Evolutionary conservation across 768 basidiomycete species (phyloP).

Genomic region (Tricholoma sp.): DNA sequence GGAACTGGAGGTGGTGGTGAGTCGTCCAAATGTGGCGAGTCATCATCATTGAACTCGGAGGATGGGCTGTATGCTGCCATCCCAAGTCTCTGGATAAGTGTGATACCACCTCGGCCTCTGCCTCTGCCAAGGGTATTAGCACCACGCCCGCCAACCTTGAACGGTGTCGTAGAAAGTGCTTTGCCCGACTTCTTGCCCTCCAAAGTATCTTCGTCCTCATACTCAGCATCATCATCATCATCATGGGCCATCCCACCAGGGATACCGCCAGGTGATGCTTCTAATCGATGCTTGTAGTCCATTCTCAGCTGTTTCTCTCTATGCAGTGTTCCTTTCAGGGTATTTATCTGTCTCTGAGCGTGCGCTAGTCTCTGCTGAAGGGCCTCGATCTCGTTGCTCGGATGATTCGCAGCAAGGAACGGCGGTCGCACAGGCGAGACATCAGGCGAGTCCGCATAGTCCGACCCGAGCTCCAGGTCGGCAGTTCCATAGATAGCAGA

Average conservation of each 20-base stretch:
- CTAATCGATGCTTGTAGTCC: constrained; percentile 54
- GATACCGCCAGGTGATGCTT: constrained; percentile 31
- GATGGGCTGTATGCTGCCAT: constrained; percentile 51
- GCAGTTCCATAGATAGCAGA: constrained; percentile 29
- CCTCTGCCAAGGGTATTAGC: constrained; percentile 31
- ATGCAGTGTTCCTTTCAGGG: constrained; percentile 72
- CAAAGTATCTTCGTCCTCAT: constrained; percentile 41
- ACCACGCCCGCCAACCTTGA: constrained; percentile 47
- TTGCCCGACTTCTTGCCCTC: constrained; percentile 28
- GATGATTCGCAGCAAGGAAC: constrained; percentile 70
- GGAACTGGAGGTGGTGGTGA: constrained; percentile 38
- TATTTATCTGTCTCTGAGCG: constrained; percentile 80
- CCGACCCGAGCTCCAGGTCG: constrained; percentile 38
- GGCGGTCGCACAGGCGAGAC: constrained; percentile 45
- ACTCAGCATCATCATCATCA: constrained; percentile 32
- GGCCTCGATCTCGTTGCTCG: constrained; percentile 76
- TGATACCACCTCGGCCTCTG: constrained; percentile 44
- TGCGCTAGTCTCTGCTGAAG: constrained; percentile 79
- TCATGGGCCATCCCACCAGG: constrained; percentile 43
- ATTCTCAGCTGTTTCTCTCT: constrained; percentile 82
- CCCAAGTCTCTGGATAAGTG: constrained; percentile 59
- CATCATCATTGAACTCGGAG: constrained; percentile 43
- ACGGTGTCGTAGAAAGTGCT: constrained; percentile 44
- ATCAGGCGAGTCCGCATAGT: constrained; percentile 56
- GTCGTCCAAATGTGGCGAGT: constrained; percentile 22